Evolutionary conservation across 352 stramenopile genomes (phyloP).

Genomic region (Globisporangium nodosum): DNA sequence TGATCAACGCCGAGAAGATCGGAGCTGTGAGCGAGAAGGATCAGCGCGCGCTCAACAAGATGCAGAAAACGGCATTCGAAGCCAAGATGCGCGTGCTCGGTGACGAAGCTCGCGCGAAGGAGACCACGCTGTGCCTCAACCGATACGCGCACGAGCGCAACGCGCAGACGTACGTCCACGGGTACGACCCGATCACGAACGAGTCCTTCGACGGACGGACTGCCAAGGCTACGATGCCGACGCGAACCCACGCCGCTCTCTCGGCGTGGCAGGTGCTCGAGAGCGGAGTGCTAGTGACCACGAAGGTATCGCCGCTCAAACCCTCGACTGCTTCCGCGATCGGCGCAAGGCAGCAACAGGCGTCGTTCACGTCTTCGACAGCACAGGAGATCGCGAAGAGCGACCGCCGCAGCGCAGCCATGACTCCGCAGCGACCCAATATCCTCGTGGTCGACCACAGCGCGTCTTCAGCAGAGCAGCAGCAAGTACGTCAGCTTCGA

Average conservation of each 20-base stretch:
- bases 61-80: slow-evolving; percentile 55
- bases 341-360: not conserved
- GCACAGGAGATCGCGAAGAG: not conserved
- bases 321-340: not conserved
- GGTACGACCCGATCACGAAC: slow-evolving; percentile 65
- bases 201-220: slow-evolving; percentile 42
- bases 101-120: slow-evolving; percentile 27
- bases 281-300: slow-evolving; percentile 23
- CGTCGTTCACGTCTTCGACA: no score
- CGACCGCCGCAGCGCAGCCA: not conserved
- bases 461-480: no score
- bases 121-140: slow-evolving; percentile 51
- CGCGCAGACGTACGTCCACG: slow-evolving; percentile 42
- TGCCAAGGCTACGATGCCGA: slow-evolving; percentile 35
- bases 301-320: slow-evolving; percentile 18
- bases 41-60: slow-evolving; percentile 48
- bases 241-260: slow-evolving; percentile 37
- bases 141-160: slow-evolving; percentile 58
- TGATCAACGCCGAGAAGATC: slow-evolving; percentile 49
- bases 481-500: no score
- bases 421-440: slow-evolving; percentile 17
- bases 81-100: slow-evolving; percentile 38
- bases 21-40: slow-evolving; percentile 31
- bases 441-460: slow-evolving; percentile 25
- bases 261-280: slow-evolving; percentile 45